phyloP scores from a whole-genome alignment of 768 basidiomycete species.

The Dioszegia hungarica region DNA sequence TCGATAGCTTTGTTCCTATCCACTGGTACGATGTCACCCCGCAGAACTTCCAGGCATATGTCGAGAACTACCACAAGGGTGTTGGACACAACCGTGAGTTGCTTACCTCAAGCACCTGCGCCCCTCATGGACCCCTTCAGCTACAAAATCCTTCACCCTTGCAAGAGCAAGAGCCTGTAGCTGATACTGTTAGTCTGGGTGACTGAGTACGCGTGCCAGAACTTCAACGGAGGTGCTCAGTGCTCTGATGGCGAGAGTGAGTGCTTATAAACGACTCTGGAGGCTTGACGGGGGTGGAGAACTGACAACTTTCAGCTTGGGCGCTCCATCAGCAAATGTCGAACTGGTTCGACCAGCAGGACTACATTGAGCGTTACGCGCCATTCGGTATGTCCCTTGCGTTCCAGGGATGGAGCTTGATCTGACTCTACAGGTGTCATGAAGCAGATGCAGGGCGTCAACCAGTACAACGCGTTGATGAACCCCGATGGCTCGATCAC shows the following conservation, averaged over 20 bases:
- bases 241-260: conserved; percentile 37
- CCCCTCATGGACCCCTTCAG: too few relatives aligned
- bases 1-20: conserved; percentile 52
- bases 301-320: conserved; percentile 27
- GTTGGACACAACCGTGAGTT: neutral
- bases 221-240: conserved; percentile 48
- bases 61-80: conserved; percentile 48
- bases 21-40: conserved; percentile 66
- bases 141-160: too few relatives aligned
- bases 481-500: conserved; percentile 44
- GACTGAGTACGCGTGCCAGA: conserved; percentile 48
- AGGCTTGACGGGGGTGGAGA: neutral
- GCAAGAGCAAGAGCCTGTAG: too few relatives aligned
- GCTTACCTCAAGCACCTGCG: neutral
- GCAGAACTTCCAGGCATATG: conserved; percentile 56
- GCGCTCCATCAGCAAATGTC: conserved; percentile 45
- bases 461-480: conserved; percentile 47
- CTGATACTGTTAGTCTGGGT: conserved; percentile 31
- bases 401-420: neutral
- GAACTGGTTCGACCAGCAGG: conserved; percentile 44
- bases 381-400: conserved; percentile 40
- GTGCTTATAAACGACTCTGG: conserved; percentile 1
- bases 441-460: conserved; percentile 48
- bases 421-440: conserved; percentile 23
- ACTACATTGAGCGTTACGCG: conserved; percentile 41